Percentiles rank a stretch among this genome's conserved stretches.
Conservation (phyloP, 2,329 filamentous ascomycete genomes). For the Alternaria postmessia region DNA sequence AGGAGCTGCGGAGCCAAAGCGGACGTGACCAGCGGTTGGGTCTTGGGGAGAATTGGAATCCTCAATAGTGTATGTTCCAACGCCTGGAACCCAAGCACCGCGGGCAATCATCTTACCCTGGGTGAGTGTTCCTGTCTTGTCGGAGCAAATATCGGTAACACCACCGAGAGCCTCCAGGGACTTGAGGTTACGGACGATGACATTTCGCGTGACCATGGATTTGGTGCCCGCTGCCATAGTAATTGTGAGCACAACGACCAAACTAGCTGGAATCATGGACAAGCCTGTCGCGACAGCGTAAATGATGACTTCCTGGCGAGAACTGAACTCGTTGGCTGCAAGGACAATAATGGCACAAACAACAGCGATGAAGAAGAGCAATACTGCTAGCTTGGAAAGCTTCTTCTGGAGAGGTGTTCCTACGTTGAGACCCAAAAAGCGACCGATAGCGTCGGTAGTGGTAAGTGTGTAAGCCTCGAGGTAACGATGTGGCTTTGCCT, state of each 20-base stretch:
- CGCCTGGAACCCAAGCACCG: conserved; percentile 49
- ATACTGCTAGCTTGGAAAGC: conserved; percentile 44
- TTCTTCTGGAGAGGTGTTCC: conserved; percentile 51
- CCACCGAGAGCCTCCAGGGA: conserved; percentile 48
- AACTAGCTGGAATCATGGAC: conserved; percentile 50
- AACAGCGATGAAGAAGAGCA: conserved; percentile 49
- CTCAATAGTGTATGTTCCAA: conserved; percentile 50
- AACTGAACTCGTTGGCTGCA: conserved; percentile 50
- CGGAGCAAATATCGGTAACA: conserved; percentile 59
- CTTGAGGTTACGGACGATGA: conserved; percentile 48
- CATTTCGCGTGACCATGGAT: conserved; percentile 46
- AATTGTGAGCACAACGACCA: conserved; percentile 51
- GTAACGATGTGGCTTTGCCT: conserved; percentile 47
- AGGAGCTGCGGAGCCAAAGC: conserved; percentile 35
- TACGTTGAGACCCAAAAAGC: conserved; percentile 53
- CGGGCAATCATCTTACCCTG: conserved; percentile 51
- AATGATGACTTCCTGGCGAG: conserved; percentile 51
- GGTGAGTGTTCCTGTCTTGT: conserved; percentile 58
- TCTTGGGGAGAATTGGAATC: conserved; percentile 46
- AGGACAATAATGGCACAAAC: conserved; percentile 52
- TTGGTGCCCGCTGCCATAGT: conserved; percentile 52
- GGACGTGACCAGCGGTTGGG: conserved; percentile 43
- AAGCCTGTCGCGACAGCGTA: conserved; percentile 52
- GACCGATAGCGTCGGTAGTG: conserved; percentile 48
- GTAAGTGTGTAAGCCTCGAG: conserved; percentile 64